phyloP scores from a whole-genome alignment of 371 early-diverging fungal species.

The Apophysomyces sp. region DNA sequence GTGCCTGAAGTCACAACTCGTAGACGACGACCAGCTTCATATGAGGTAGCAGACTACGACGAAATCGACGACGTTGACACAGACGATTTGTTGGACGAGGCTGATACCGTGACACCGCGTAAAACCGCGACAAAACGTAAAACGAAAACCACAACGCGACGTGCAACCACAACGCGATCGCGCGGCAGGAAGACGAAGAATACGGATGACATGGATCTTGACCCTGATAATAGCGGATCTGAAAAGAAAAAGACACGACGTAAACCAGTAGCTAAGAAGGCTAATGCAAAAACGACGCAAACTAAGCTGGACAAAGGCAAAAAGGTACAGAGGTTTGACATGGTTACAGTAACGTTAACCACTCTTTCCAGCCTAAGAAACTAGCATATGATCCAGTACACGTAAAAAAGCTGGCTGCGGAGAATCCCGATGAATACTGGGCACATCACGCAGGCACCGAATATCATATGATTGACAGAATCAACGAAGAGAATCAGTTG shows the following conservation, averaged over 20 bases:
- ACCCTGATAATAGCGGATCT: slow-evolving; percentile 2
- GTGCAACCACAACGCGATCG: not conserved
- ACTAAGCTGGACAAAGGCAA: slow-evolving; percentile 2
- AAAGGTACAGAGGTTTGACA: slow-evolving; percentile 8
- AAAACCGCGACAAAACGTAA: not conserved
- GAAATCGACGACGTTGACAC: slow-evolving; percentile 13
- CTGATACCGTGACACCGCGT: not conserved
- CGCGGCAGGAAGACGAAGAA: slow-evolving; percentile 5
- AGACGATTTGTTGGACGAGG: slow-evolving; percentile 12
- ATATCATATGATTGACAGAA: slow-evolving; percentile 48
- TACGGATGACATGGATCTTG: slow-evolving; percentile 8
- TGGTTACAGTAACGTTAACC: not conserved
- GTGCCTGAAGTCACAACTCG: not conserved
- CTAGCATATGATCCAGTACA: slow-evolving; percentile 2
- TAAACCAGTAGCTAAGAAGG: slow-evolving; percentile 4
- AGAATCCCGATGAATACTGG: slow-evolving; percentile 65
- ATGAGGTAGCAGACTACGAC: slow-evolving; percentile 7
- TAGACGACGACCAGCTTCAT: not conserved
- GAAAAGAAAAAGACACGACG: slow-evolving; percentile 5
- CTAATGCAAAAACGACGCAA: not conserved
- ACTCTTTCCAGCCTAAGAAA: slow-evolving; percentile 3
- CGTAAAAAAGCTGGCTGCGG: slow-evolving; percentile 28
- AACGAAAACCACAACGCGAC: slow-evolving; percentile 4
- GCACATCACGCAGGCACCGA: slow-evolving; percentile 38
- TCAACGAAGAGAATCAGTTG: slow-evolving; percentile 62